Evolutionary conservation across 2,329 filamentous ascomycete species (phyloP).

Genomic region (Penicillium frequentans): DNA sequence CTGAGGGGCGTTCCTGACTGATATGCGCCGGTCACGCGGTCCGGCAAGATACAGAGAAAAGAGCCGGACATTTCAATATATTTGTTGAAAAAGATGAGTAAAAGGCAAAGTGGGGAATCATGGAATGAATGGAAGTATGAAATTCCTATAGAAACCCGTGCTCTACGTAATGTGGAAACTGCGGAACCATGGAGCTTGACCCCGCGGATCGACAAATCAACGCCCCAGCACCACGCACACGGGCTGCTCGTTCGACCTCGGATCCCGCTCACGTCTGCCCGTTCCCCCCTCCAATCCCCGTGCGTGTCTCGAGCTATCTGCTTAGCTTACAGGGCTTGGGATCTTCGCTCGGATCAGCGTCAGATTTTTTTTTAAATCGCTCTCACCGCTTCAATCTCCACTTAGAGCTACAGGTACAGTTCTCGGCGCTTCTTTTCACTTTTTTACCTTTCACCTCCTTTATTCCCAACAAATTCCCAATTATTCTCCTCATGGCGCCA

Average conservation of each 20-base stretch:
- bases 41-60: neutral
- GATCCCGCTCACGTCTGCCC: neutral
- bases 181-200: slow-evolving; percentile 6
- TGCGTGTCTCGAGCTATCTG: neutral
- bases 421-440: slow-evolving; percentile 5
- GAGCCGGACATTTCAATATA: neutral
- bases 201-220: slow-evolving; percentile 26
- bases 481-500: slow-evolving; percentile 16
- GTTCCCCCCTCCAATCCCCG: neutral
- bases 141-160: neutral
- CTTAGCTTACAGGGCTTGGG: neutral
- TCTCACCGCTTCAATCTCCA: slow-evolving; percentile 13
- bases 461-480: neutral
- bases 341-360: neutral
- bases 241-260: slow-evolving; percentile 7
- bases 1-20: neutral
- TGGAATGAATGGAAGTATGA: neutral
- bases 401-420: slow-evolving; percentile 17
- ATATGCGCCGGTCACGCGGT: neutral
- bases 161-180: neutral
- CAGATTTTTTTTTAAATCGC: neutral
- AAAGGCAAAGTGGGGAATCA: too few relatives aligned
- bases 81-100: too few relatives aligned
- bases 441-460: slow-evolving; percentile 6
- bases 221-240: slow-evolving; percentile 16